A percentile compares a stretch with the other conserved stretches of the same genome.
These are phyloP conservation scores for Komagataella pastoris DNA, from an alignment of 805 yeast genomes.

Conservation along the genomic window DNA sequence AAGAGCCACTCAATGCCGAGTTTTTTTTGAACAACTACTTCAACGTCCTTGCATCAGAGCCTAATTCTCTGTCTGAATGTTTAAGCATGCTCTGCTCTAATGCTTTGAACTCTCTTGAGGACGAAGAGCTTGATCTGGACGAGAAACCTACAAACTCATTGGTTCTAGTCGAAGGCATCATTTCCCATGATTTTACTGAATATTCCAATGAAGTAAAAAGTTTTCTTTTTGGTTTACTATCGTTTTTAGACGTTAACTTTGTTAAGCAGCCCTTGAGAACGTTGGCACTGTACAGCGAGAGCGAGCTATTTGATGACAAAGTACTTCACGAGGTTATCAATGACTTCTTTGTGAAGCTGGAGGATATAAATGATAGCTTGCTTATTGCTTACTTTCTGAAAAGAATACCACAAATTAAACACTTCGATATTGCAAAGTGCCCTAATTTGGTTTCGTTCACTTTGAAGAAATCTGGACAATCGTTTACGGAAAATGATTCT, in stretches of 20 bases:
- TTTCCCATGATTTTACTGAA: constrained; percentile 10
- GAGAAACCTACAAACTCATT: constrained; percentile 13
- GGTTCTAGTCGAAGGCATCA: constrained; percentile 12
- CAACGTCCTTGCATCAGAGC: background rate
- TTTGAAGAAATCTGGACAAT: constrained; percentile 4
- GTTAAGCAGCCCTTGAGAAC: constrained; percentile 19
- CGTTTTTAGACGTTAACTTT: constrained; percentile 15
- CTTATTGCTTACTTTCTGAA: background rate
- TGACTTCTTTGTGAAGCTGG: constrained; percentile 19
- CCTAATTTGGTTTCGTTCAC: constrained; percentile 5
- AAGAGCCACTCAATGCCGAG: background rate
- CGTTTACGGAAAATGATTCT: constrained; percentile 2
- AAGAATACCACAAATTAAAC: constrained; percentile 5
- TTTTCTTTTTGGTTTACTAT: constrained; percentile 21
- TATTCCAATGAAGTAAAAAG: constrained; percentile 15
- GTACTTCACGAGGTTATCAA: constrained; percentile 18
- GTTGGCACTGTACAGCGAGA: constrained; percentile 18
- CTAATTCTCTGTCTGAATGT: background rate
- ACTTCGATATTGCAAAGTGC: constrained; percentile 11
- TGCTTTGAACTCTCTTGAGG: constrained; percentile 12
- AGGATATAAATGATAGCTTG: constrained; percentile 8
- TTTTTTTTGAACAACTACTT: background rate
- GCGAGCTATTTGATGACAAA: constrained; percentile 8
- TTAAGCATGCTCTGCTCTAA: constrained; percentile 1
- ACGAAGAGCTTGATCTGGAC: constrained; percentile 1